phyloP scores from a whole-genome alignment of 495 filamentous ascomycete genomes.

The Annulohypoxylon nitens region DNA sequence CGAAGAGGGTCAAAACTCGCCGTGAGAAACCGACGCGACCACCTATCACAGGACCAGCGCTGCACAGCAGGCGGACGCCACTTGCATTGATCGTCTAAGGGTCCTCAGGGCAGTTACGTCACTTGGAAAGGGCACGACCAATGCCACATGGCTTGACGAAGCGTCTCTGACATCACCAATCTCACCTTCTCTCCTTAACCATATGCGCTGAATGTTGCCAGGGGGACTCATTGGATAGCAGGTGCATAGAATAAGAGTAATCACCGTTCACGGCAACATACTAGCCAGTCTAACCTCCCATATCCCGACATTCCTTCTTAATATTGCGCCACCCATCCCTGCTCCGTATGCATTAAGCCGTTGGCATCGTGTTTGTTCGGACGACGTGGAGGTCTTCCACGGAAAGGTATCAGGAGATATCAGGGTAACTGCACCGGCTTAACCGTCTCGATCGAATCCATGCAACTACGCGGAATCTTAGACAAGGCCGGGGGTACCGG shows the following conservation, averaged over 20 bases:
- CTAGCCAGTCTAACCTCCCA: constrained; percentile 18
- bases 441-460: constrained; percentile 33
- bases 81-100: constrained; percentile 36
- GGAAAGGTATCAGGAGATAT: constrained; percentile 10
- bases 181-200: constrained; percentile 24
- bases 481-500: constrained; percentile 31
- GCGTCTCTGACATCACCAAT: constrained; percentile 44
- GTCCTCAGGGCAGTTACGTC: constrained; percentile 42
- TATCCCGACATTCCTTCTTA: constrained; percentile 29
- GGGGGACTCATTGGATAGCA: constrained; percentile 28
- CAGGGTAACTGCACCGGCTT: constrained; percentile 28
- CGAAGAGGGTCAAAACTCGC: constrained; percentile 27
- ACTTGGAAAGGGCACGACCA: constrained; percentile 32
- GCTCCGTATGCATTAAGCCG: constrained; percentile 38
- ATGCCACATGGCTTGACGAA: constrained; percentile 30
- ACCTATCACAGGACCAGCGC: constrained; percentile 35
- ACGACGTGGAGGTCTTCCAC: neutral
- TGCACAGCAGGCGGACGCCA: constrained; percentile 40
- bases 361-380: constrained; percentile 31
- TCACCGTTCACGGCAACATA: constrained; percentile 19
- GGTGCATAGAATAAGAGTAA: constrained; percentile 25
- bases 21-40: constrained; percentile 40
- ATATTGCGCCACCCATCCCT: constrained; percentile 38
- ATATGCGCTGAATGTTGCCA: constrained; percentile 21
- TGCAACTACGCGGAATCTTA: constrained; percentile 47